These are phyloP conservation scores for Cordyceps javanica DNA, from an alignment of 2,329 filamentous ascomycete genomes.

Conservation along the genomic window DNA sequence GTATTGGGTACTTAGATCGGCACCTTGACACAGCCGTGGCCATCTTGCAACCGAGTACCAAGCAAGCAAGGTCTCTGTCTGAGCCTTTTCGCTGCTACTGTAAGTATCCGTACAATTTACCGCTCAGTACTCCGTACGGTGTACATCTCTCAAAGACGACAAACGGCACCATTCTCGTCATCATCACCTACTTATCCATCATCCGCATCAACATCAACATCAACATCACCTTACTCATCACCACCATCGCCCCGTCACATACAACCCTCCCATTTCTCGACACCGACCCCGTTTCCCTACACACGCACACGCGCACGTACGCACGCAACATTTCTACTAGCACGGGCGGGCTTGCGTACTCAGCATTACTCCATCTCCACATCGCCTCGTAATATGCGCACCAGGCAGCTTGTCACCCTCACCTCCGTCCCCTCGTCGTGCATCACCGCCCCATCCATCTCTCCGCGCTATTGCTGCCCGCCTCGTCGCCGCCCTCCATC, in stretches of 20 bases:
- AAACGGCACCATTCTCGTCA: neutral
- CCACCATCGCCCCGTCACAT: no score
- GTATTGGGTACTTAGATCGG: no score
- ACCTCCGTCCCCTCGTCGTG: neutral
- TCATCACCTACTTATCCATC: no score
- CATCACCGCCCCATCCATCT: conserved; percentile 8
- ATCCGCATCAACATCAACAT: neutral
- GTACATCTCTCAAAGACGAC: neutral
- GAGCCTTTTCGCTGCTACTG: no score
- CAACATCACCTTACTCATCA: neutral
- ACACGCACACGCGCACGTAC: no score
- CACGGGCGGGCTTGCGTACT: no score
- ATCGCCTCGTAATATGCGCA: neutral
- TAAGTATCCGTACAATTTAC: no score
- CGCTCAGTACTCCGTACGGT: neutral
- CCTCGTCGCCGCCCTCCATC: neutral
- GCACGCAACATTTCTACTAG: no score
- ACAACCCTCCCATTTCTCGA: neutral
- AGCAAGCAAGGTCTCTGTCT: no score
- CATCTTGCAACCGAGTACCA: no score
- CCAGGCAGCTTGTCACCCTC: neutral
- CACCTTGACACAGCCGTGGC: no score
- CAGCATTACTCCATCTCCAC: neutral
- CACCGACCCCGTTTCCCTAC: no score
- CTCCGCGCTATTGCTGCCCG: neutral